Base-by-base conservation (phyloP, 805 yeast genomes). In the Peterozyma toletana region DNA sequence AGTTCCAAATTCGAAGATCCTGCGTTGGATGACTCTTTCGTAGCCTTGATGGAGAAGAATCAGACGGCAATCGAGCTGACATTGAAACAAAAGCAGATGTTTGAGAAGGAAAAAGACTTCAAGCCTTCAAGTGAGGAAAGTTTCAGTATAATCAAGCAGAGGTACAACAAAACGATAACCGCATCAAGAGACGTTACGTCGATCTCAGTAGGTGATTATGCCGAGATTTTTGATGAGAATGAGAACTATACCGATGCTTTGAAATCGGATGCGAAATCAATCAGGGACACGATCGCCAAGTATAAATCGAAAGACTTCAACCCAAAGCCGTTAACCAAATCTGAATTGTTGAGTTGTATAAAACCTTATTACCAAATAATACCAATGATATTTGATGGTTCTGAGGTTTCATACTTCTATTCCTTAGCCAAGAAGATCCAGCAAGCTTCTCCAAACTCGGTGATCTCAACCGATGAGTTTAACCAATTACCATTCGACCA, bases 401-500 rank as follows among this genome's bases (percentile, higher is more conserved):
- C 58, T 10, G 48, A 48, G 2, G 53, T 59, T 33, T 67, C 70
- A n/a, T 46, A 47, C 14, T 66, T 51, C 49, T 67, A 66, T 46
- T 50, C 52, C 1, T 38, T 56, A 34, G 73, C 72, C 0, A 51
- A 54, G 18, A 30, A 43, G 18, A 60, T 57, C 44, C 47, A 50
- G 30, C 38, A 44, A 15, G 43, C 37, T 3, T 62, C 66, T 30
- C 33, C 47, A 11, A 55, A 59, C 40, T 59, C 56, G n/a, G 57
- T 65, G 11, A 57, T 68, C 57, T 52, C 65, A 5, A 49, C 50
- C 29, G 48, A 47, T n/a, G 73, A 67, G 29, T 44, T 39, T 29
- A 18, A n/a, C 7, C 11, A 31, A 6, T 33, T 44, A 21, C 46
- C 46, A 33, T 33, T 44, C 9, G 11, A 35, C 9, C 15, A n/a